Conservation (phyloP, 805 yeast species). For the Saccharomycopsis vini region DNA sequence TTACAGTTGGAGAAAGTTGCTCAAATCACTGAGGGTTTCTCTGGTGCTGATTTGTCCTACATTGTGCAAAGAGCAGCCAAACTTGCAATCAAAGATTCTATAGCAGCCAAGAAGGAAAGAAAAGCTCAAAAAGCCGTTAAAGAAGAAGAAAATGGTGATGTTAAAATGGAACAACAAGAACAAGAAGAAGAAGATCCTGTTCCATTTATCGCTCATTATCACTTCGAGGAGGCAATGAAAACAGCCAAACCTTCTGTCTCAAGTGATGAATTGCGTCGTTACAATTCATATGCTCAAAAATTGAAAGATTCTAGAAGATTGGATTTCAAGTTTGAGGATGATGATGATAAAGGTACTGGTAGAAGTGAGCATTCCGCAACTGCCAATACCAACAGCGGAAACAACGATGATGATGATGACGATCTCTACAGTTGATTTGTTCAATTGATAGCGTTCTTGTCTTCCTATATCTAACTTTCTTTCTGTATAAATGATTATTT, state of each 20-base stretch:
- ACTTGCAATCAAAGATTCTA: slow-evolving; percentile 95
- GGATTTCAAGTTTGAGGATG: slow-evolving; percentile 80
- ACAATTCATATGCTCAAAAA: slow-evolving; percentile 97
- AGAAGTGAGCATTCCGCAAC: slow-evolving; percentile 34
- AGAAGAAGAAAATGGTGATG: slow-evolving; percentile 36
- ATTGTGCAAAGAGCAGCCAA: slow-evolving; percentile 98
- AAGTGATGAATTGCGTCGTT: slow-evolving; percentile 95
- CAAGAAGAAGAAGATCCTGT: slow-evolving; percentile 87
- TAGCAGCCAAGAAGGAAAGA: slow-evolving; percentile 61
- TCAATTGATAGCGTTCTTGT: background rate
- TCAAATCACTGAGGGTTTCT: slow-evolving; percentile 90
- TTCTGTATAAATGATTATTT: no score
- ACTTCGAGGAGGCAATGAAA: slow-evolving; percentile 99
- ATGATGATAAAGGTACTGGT: slow-evolving; percentile 38
- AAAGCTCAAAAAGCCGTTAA: slow-evolving; percentile 33
- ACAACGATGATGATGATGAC: slow-evolving; percentile 43
- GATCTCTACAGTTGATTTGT: slow-evolving; percentile 30
- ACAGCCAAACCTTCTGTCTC: slow-evolving; percentile 96
- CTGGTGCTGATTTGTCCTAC: slow-evolving; percentile 97
- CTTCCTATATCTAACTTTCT: no score
- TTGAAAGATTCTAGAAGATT: slow-evolving; percentile 94
- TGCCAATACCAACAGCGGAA: slow-evolving; percentile 31
- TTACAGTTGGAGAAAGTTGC: slow-evolving; percentile 83
- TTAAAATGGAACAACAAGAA: slow-evolving; percentile 32
- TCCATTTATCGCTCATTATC: slow-evolving; percentile 87